phyloP scores from a whole-genome alignment of 2,329 filamentous ascomycete genomes.

The Botrytis aclada region DNA sequence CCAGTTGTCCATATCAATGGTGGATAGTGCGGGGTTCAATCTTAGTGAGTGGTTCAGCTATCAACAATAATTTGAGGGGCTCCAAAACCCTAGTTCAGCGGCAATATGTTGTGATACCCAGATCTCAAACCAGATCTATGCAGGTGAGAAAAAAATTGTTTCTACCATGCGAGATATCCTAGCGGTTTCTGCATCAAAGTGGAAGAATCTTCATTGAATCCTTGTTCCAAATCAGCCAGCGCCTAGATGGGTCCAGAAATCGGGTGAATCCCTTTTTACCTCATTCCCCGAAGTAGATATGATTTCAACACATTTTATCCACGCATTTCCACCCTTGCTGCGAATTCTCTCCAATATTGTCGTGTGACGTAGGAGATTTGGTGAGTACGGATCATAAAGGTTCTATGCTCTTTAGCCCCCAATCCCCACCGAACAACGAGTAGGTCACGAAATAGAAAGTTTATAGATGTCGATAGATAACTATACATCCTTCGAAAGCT shows the following conservation, averaged over 20 bases:
- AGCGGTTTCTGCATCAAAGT: background rate
- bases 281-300: background rate
- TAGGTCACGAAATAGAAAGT: background rate
- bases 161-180: background rate
- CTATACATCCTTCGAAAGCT: background rate
- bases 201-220: background rate
- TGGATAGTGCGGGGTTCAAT: conserved; percentile 3
- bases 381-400: background rate
- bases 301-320: background rate
- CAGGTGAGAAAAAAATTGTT: background rate
- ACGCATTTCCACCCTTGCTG: background rate
- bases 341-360: background rate
- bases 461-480: background rate
- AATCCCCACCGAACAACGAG: background rate
- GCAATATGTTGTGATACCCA: conserved; percentile 4
- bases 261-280: conserved; percentile 1
- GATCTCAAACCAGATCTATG: conserved; percentile 12
- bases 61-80: background rate
- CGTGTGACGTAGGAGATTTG: background rate
- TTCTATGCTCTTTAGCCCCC: background rate
- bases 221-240: conserved; percentile 1
- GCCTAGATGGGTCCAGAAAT: conserved; percentile 4
- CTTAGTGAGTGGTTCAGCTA: background rate
- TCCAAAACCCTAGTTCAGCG: conserved; percentile 4
- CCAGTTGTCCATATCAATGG: background rate